phyloP scores from a whole-genome alignment of 2,329 filamentous ascomycete species.

The Trichophyton equinum region DNA sequence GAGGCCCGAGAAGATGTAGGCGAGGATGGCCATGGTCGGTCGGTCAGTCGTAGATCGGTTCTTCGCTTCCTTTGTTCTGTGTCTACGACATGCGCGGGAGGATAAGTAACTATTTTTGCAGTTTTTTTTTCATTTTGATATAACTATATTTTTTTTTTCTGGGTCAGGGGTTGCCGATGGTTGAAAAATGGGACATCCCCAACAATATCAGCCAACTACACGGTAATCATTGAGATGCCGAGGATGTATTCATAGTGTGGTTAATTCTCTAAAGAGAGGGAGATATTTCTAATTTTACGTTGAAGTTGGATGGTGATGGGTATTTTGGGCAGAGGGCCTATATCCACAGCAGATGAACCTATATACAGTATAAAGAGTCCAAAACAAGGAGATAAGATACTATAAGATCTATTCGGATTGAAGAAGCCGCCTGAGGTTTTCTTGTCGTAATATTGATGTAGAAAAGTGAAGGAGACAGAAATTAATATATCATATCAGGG shows the following conservation, averaged over 20 bases:
- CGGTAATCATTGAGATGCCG: neutral
- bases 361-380: too few relatives aligned
- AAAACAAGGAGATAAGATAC: too few relatives aligned
- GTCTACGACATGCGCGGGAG: neutral
- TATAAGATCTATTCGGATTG: too few relatives aligned
- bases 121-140: neutral
- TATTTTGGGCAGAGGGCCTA: neutral
- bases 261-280: neutral
- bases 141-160: neutral
- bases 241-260: neutral
- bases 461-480: too few relatives aligned
- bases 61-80: neutral
- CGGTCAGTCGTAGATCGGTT: neutral
- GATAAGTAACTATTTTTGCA: neutral
- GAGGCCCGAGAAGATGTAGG: slow-evolving; percentile 46
- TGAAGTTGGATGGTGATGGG: neutral
- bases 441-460: too few relatives aligned
- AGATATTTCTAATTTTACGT: neutral
- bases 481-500: too few relatives aligned
- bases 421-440: too few relatives aligned
- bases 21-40: slow-evolving; percentile 49
- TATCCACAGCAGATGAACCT: too few relatives aligned
- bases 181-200: neutral
- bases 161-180: neutral
- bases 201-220: neutral